Conservation (phyloP, 208 protist species). For the Trypanosoma grayi region DNA sequence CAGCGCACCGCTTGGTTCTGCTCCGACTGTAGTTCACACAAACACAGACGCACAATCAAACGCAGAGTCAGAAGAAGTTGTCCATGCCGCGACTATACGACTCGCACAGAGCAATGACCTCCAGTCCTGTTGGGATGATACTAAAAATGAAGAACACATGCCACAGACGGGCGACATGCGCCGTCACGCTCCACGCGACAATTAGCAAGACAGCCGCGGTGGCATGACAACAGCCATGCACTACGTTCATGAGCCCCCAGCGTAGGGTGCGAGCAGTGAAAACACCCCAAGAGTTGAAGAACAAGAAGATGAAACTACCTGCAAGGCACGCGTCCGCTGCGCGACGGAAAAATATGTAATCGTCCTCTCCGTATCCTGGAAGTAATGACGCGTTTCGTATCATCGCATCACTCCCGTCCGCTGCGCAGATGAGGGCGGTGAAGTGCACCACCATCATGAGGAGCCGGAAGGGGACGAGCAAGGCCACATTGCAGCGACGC, state of each 20-base stretch:
- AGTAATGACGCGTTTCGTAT: slow-evolving; percentile 38
- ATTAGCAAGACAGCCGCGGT: slow-evolving; percentile 57
- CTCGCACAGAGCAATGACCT: slow-evolving; percentile 37
- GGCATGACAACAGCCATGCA: slow-evolving; percentile 51
- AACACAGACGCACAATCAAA: slow-evolving; percentile 2
- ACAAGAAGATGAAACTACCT: slow-evolving; percentile 44
- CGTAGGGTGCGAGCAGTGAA: slow-evolving; percentile 65
- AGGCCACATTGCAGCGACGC: slow-evolving; percentile 38
- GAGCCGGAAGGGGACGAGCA: slow-evolving; percentile 59
- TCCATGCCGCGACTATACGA: slow-evolving; percentile 53
- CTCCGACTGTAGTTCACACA: too few relatives aligned
- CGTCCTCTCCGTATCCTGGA: slow-evolving; percentile 25
- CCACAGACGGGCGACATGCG: slow-evolving; percentile 52
- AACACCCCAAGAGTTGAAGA: slow-evolving; percentile 50
- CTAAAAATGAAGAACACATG: slow-evolving; percentile 74
- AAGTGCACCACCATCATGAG: slow-evolving; percentile 52
- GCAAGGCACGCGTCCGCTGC: slow-evolving; percentile 43
- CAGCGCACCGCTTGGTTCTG: too few relatives aligned
- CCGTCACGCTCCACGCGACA: slow-evolving; percentile 39
- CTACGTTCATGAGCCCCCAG: slow-evolving; percentile 46
- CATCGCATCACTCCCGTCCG: slow-evolving; percentile 48
- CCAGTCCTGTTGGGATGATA: slow-evolving; percentile 65
- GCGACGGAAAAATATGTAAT: slow-evolving; percentile 45
- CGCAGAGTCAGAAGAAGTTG: slow-evolving; percentile 29
- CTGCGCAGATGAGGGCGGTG: slow-evolving; percentile 49